Evolutionary conservation across 139 green algal species (phyloP), one percentile per base, ranked within the genome.

Genomic region (Prasinococcaceae sp.): DNA sequence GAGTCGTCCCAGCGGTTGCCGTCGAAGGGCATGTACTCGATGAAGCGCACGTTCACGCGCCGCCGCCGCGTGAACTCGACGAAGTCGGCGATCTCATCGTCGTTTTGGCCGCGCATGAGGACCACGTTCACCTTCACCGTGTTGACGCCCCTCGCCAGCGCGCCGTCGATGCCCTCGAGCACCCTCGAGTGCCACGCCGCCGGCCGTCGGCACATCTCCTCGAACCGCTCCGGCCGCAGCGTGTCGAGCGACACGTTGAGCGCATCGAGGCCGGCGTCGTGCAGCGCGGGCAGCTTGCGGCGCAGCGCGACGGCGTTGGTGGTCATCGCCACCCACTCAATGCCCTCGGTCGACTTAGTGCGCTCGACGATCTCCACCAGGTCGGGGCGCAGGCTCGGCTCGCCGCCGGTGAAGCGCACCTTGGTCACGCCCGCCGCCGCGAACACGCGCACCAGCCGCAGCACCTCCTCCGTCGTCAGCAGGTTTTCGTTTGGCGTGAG

Each of bases 11-110:
- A 98, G 16, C 86, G 82, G 53, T 98, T 98, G 50, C 92, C 90
- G 53, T 97, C 86, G 52, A 98, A 98, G n/a, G 90, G 90, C 90
- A 98, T 98, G 74, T 93, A 97, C 84, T 99, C 90, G 33, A 99
- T 99, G 75, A 99, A 99, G 16, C 92, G 74, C 47, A 96, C 88
- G 67, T 99, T 98, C 70, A 99, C 62, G 26, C 79, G 74, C 36
- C 44, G 37, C 24, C 85, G 17, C 0, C 70, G 47, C 4, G 90
- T 95, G 6, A 98, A 55, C 51, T 81, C 76, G 17, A 93, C 88
- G 77, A 99, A 98, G 47, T 94, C 86, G 0, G 37, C 25, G 3
- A 99, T 52, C 72, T 99, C 92, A 57, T 97, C 88, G 20, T 98
- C 90, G 51, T 99, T 99, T 22, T 86, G 63, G 3, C 87, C 92